phyloP scores from a whole-genome alignment of 73 alveolate species.

The Durusdinium trenchii region DNA sequence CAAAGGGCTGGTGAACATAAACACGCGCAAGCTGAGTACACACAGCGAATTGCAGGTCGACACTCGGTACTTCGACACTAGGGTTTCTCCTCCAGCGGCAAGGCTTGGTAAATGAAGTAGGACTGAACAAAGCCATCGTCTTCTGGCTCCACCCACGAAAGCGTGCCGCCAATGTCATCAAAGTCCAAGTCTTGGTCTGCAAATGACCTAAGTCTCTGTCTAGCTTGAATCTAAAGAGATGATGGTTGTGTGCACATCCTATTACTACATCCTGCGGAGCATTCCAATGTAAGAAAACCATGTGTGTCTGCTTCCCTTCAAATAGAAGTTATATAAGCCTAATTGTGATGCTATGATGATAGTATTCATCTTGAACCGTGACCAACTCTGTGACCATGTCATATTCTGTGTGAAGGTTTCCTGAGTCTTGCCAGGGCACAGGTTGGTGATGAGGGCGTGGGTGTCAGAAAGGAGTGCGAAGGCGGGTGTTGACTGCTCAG shows the following conservation, averaged over 20 bases:
- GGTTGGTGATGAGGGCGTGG: slow-evolving; percentile 10
- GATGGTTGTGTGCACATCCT: no score
- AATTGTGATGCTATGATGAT: no score
- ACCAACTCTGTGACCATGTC: neutral
- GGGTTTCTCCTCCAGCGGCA: slow-evolving; percentile 82
- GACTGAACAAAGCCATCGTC: slow-evolving; percentile 21
- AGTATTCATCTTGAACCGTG: no score
- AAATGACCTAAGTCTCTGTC: slow-evolving; percentile 27
- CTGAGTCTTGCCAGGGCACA: neutral
- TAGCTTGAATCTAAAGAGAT: neutral
- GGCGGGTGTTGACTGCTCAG: slow-evolving; percentile 81
- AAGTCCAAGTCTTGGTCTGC: slow-evolving; percentile 77
- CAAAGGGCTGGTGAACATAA: no score
- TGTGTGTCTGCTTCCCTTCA: neutral
- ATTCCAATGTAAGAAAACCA: no score
- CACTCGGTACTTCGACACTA: no score
- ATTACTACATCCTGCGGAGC: no score
- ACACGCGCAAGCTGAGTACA: no score
- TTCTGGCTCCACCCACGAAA: slow-evolving; percentile 61
- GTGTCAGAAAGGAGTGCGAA: slow-evolving; percentile 43
- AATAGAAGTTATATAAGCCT: neutral
- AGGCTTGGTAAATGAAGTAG: slow-evolving; percentile 35
- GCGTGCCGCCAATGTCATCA: slow-evolving; percentile 72
- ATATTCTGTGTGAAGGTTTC: neutral
- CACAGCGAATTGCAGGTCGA: no score